Evolutionary conservation across 768 basidiomycete species (phyloP).

Genomic region (Pleurotus platypus): DNA sequence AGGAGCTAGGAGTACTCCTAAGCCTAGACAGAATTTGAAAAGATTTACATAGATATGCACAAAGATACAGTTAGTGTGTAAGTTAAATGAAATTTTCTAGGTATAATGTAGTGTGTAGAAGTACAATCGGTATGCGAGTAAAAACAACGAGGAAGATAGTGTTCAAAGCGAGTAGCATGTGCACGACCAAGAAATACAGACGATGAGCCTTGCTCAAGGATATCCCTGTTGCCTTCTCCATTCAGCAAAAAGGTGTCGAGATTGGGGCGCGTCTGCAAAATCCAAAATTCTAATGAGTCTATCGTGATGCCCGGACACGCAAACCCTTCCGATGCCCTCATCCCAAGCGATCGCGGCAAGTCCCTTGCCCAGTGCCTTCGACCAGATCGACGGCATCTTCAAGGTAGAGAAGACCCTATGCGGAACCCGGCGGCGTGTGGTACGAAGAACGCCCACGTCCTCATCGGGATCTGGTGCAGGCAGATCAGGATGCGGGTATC

Average conservation of each 20-base stretch:
- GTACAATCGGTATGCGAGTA: no score
- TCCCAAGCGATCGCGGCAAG: constrained; percentile 61
- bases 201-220: background rate
- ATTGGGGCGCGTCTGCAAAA: constrained; percentile 29
- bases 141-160: no score
- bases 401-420: constrained; percentile 13
- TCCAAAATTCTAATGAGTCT: constrained; percentile 44
- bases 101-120: no score
- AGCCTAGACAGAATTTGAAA: no score
- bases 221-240: constrained; percentile 29
- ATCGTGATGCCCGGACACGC: constrained; percentile 42
- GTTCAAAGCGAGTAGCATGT: no score
- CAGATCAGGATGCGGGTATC: constrained; percentile 13
- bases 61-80: no score
- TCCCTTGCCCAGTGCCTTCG: constrained; percentile 21
- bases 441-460: constrained; percentile 18
- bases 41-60: no score
- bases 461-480: constrained; percentile 13
- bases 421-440: constrained; percentile 17
- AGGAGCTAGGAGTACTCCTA: no score
- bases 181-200: no score
- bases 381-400: constrained; percentile 9
- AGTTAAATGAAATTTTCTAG: no score
- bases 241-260: constrained; percentile 23
- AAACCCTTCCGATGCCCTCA: constrained; percentile 58